A percentile compares a stretch with the other conserved stretches of the same genome.
phyloP scores from a whole-genome alignment of 768 basidiomycete species.

The Epithele typhae region DNA sequence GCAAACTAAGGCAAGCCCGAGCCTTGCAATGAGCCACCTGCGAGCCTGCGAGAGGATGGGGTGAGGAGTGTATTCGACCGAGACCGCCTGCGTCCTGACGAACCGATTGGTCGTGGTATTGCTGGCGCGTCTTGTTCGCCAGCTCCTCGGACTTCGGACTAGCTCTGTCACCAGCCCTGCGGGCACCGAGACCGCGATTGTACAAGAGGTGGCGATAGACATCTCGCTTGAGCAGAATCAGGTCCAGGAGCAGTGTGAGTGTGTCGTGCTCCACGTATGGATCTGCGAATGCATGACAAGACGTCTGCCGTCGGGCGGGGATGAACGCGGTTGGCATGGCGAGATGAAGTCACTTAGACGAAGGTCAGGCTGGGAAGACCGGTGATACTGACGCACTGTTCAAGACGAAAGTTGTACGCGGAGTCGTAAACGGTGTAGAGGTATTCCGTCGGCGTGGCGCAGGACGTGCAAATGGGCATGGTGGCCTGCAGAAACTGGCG shows the following conservation, averaged over 20 bases:
- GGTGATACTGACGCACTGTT: slow-evolving; percentile 67
- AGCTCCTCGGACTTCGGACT: background rate
- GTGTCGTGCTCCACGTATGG: slow-evolving; percentile 85
- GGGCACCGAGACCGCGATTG: slow-evolving; percentile 68
- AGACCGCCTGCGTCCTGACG: too few relatives aligned
- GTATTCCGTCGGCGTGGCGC: slow-evolving; percentile 57
- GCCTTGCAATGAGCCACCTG: slow-evolving; percentile 53
- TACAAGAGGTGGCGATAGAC: slow-evolving; percentile 81
- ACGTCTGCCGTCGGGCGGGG: slow-evolving; percentile 34
- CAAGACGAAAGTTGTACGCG: slow-evolving; percentile 71
- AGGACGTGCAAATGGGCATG: slow-evolving; percentile 83
- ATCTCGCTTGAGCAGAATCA: slow-evolving; percentile 76
- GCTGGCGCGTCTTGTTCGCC: background rate
- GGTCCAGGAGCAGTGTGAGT: slow-evolving; percentile 68
- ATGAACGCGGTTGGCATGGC: slow-evolving; percentile 5
- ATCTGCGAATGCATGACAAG: slow-evolving; percentile 69
- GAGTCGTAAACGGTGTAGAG: slow-evolving; percentile 84
- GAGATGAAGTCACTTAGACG: too few relatives aligned
- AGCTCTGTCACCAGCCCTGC: slow-evolving; percentile 32
- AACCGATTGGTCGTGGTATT: background rate
- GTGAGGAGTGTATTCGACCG: too few relatives aligned
- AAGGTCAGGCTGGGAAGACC: background rate
- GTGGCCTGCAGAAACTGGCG: background rate
- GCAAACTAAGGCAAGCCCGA: slow-evolving; percentile 55
- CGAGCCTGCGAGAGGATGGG: slow-evolving; percentile 42